Evolutionary conservation across 495 filamentous ascomycete genomes (phyloP).

Genomic region (Acidiella bohemica): DNA sequence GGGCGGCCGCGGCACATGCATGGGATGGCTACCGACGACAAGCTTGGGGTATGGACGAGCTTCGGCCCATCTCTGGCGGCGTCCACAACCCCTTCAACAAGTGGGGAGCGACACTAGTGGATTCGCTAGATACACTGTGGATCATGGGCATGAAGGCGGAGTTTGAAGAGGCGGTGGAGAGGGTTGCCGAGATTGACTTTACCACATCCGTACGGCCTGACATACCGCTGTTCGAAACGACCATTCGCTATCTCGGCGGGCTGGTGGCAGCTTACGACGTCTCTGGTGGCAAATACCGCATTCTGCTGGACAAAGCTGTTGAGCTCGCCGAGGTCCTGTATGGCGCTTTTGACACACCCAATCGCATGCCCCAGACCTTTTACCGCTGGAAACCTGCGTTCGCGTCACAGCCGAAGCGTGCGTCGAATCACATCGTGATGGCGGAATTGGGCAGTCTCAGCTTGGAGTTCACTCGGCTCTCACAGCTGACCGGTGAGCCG

Average conservation of each 20-base stretch:
- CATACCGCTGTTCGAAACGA: slow-evolving; percentile 33
- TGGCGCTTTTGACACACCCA: slow-evolving; percentile 89
- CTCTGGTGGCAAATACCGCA: slow-evolving; percentile 46
- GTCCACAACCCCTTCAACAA: slow-evolving; percentile 68
- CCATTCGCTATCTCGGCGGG: slow-evolving; percentile 32
- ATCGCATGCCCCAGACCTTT: slow-evolving; percentile 81
- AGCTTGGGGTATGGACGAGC: slow-evolving; percentile 32
- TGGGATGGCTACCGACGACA: slow-evolving; percentile 31
- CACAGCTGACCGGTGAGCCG: slow-evolving; percentile 73
- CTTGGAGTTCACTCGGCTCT: slow-evolving; percentile 89
- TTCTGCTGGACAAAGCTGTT: slow-evolving; percentile 72
- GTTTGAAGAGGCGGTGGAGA: slow-evolving; percentile 72
- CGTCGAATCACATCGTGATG: slow-evolving; percentile 47
- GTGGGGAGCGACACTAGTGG: slow-evolving; percentile 90
- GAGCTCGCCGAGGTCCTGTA: slow-evolving; percentile 83
- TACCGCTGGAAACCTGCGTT: slow-evolving; percentile 69
- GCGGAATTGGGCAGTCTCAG: slow-evolving; percentile 83
- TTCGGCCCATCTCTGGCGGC: slow-evolving; percentile 29
- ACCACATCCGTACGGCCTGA: slow-evolving; percentile 46
- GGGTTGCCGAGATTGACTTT: slow-evolving; percentile 75
- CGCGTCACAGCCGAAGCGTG: slow-evolving; percentile 51
- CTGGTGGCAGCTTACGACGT: slow-evolving; percentile 32
- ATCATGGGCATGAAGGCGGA: slow-evolving; percentile 87
- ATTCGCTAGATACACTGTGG: slow-evolving; percentile 88
- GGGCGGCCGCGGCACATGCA: slow-evolving; percentile 23